phyloP scores from a whole-genome alignment of 768 basidiomycete species.

The Chlorophyllum brunneum region DNA sequence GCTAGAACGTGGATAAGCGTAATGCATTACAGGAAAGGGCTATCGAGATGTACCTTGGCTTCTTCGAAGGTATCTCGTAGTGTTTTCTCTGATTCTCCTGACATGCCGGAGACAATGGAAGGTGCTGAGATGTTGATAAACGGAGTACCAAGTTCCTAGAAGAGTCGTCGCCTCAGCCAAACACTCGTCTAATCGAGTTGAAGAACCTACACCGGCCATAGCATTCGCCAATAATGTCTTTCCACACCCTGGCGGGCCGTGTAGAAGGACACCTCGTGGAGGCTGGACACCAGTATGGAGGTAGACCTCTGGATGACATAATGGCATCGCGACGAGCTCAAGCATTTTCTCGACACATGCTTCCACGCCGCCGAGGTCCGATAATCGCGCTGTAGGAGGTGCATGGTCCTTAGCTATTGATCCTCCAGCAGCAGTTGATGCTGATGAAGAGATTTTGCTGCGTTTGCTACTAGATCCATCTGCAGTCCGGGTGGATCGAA shows the following conservation, averaged over 20 bases:
- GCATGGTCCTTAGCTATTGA: conserved; percentile 57
- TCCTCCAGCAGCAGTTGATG: conserved; percentile 19
- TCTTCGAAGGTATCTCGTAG: conserved; percentile 96
- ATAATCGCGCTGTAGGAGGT: conserved; percentile 72
- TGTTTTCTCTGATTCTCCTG: conserved; percentile 97
- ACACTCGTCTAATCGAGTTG: neutral
- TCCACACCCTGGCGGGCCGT: conserved; percentile 96
- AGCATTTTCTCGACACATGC: conserved; percentile 87
- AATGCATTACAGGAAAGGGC: neutral
- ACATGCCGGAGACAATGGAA: conserved; percentile 96
- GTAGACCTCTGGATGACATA: conserved; percentile 95
- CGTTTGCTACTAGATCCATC: conserved; percentile 59
- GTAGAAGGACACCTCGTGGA: conserved; percentile 86
- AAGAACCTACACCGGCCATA: conserved; percentile 78
- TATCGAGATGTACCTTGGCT: conserved; percentile 63
- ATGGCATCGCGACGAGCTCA: conserved; percentile 93
- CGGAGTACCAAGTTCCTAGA: conserved; percentile 84
- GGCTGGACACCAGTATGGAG: conserved; percentile 89
- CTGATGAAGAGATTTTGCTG: conserved; percentile 35
- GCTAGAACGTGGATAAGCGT: conserved; percentile 36
- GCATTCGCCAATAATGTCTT: conserved; percentile 95
- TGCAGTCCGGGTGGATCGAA: conserved; percentile 44
- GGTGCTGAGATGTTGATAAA: conserved; percentile 96
- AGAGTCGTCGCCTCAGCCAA: conserved; percentile 8
- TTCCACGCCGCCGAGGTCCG: conserved; percentile 87